phyloP scores from a whole-genome alignment of 441 rosid species.

The Euphorbia celastroides region DNA sequence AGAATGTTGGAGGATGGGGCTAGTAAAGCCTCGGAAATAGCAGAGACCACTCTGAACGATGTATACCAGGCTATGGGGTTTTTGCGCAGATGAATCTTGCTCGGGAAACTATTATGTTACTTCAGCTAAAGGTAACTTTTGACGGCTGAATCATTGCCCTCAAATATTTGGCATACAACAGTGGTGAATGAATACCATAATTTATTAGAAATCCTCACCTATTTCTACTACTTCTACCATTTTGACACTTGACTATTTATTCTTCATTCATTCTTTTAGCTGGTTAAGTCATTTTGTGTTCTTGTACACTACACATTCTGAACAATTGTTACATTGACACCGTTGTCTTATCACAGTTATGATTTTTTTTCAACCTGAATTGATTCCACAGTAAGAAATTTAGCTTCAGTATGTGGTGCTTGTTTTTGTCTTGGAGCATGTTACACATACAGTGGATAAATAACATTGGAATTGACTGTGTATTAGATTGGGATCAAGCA shows the following conservation, averaged over 20 bases:
- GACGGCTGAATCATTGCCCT: constrained; percentile 9
- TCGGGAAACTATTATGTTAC: constrained; percentile 5
- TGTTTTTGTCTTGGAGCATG: background rate
- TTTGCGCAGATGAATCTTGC: constrained; percentile 37
- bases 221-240: constrained; percentile 3
- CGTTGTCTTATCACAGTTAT: background rate
- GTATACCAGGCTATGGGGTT: constrained; percentile 85
- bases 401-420: background rate
- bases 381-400: background rate
- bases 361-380: background rate
- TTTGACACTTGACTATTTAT: constrained; percentile 10
- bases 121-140: constrained; percentile 13
- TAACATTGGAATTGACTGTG: too few relatives aligned
- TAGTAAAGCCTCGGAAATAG: constrained; percentile 56
- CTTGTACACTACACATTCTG: background rate
- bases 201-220: constrained; percentile 1
- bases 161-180: constrained; percentile 4
- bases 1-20: constrained; percentile 61
- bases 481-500: background rate
- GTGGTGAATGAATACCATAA: constrained; percentile 5
- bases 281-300: background rate
- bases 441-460: background rate
- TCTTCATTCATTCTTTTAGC: background rate
- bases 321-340: background rate
- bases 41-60: constrained; percentile 54